Base-by-base conservation (phyloP, 805 yeast genomes). In the Candida argentea region DNA sequence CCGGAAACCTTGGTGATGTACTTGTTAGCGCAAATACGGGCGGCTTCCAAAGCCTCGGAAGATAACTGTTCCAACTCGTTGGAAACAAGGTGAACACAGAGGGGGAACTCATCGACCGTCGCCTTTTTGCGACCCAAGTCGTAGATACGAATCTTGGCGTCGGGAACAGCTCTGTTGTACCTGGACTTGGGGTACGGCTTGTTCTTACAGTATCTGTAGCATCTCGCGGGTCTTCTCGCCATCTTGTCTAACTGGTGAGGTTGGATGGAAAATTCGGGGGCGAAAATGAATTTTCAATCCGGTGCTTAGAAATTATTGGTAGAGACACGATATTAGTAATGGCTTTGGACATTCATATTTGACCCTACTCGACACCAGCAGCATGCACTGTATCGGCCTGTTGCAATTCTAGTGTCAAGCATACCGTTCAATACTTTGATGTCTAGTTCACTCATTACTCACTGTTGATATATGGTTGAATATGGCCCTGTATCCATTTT, bases 191-290 rank as follows among this genome's bases (percentile, higher is more conserved):
- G 98, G 83, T 77, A 91, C 61, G 98, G 98, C 79, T 91, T 91
- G 94, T 91, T 91, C 84, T 91, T 91, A 83, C 95, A 93, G 93
- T 89, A 91, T 77, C 98, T 86, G 95, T 91, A 91, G 78, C 98
- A 91, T 81, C 97, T 85, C 79, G 98, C 98, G 71, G 98, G 98
- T 82, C 97, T 89, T 76, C 97, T 86, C 70, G 97, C 96, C 97
- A 89, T 89, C 66, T 79, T 83, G 76, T 65, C 62, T 54, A 36
- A 26, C 19, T 14, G 27, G 6, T 16, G 32, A 56, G n/a, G n/a
- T n/a, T n/a, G n/a, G n/a, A n/a, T n/a, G n/a, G n/a, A n/a, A n/a
- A n/a, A n/a, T 51, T 50, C 49, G 57, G 50, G n/a, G n/a, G n/a
- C n/a, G n/a, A n/a, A n/a, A n/a, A n/a, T n/a, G n/a, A n/a, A n/a